Base-by-base conservation (phyloP, 192 early-diverging fungal species). In the Chytriomyces confervae region DNA sequence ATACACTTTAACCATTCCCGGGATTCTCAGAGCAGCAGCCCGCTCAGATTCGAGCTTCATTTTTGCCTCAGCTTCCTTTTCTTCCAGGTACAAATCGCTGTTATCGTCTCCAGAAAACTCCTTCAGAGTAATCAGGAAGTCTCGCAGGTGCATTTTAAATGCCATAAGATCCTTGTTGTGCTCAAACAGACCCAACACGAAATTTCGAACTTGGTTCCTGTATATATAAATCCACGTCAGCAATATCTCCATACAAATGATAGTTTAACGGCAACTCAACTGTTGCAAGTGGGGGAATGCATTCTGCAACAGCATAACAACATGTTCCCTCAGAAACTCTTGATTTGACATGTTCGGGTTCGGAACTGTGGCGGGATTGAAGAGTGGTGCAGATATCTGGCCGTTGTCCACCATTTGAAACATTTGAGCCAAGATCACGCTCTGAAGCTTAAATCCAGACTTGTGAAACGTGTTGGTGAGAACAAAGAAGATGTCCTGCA, bases 401-500 rank as follows among this genome's bases (percentile, higher is more conserved):
- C 91, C 91, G 48, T 92, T 87, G 45, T 94, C 94, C 4, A 96
- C 94, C 67, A 96, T 79, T 50, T 89, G 90, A 81, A 99, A 94
- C 88, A 99, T 91, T 72, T 93, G 92, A 46, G 93, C 92, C 43
- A 99, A 87, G 50, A 98, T 93, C 79, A 92, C 89, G 80, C 90
- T 92, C 81, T 99, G 98, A 51, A 91, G 87, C 81, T 93, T 94
- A 88, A 98, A 99, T 63, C 96, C 96, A 81, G 93, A 93, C 89
- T 97, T 98, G 88, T 99, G 97, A 80, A 96, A 95, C 61, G 94
- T 93, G 85, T 95, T 96, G 6, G 96, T 97, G 45, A 99, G 86
- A 20, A 99, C 98, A 70, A 94, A 98, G 82, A 99, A 96, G 51
- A 98, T 89, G 84, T 98, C 97, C 84, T 96, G 95, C 61, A 99